Conservation (phyloP, 208 protist species). For the Crithidia expoeki region DNA sequence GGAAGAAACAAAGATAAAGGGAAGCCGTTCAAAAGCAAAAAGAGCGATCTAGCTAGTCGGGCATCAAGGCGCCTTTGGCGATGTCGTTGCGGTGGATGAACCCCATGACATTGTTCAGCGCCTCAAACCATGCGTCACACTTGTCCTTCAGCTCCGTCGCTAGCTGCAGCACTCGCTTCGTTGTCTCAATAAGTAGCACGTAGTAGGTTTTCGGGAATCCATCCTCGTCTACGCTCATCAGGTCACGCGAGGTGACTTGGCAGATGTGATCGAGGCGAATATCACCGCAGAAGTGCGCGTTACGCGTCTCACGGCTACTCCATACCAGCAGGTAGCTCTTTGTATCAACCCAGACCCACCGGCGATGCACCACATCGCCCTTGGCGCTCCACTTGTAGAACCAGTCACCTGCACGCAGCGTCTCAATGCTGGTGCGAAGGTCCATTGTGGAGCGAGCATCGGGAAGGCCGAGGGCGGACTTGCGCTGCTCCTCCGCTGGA, state of each 20-base stretch:
- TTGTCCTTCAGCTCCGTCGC: constrained; percentile 72
- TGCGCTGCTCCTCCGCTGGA: constrained; percentile 9
- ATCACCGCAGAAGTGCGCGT: constrained; percentile 52
- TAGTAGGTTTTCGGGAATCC: constrained; percentile 70
- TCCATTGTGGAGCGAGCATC: constrained; percentile 66
- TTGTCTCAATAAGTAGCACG: constrained; percentile 72
- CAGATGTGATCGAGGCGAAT: constrained; percentile 71
- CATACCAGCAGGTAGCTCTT: constrained; percentile 80
- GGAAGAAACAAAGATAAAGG: constrained; percentile 16
- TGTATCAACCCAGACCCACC: constrained; percentile 83
- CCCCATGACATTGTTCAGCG: constrained; percentile 72
- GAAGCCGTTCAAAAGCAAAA: constrained; percentile 21
- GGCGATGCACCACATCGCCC: constrained; percentile 47
- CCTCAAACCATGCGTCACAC: constrained; percentile 81
- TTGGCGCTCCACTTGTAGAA: constrained; percentile 84
- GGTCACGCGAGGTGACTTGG: constrained; percentile 55
- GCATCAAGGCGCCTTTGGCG: constrained; percentile 39
- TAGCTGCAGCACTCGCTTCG: constrained; percentile 70
- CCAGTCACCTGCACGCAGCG: constrained; percentile 75
- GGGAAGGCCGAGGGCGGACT: constrained; percentile 39
- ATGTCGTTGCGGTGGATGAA: constrained; percentile 66
- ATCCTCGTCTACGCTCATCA: constrained; percentile 50
- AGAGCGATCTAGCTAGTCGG: constrained; percentile 33
- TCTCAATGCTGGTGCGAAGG: constrained; percentile 65
- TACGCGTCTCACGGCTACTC: constrained; percentile 68